These are phyloP conservation scores for Eutrema yunnanense DNA, from an alignment of 345 rosid genomes.

Conservation along the genomic window DNA sequence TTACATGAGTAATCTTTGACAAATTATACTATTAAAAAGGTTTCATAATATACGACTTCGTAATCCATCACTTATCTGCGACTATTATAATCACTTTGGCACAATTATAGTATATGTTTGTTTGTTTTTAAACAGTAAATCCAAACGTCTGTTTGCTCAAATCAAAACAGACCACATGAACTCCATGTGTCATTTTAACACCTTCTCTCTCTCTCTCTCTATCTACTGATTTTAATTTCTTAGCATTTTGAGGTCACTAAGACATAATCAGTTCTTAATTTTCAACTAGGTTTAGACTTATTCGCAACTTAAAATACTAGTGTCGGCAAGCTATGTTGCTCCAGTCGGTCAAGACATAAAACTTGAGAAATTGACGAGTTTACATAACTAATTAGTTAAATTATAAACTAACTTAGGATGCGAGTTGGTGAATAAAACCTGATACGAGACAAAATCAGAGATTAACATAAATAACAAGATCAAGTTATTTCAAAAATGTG, in stretches of 20 bases:
- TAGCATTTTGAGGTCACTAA: background rate
- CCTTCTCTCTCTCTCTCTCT: background rate
- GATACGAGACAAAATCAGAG: background rate
- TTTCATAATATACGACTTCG: background rate
- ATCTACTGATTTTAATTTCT: background rate
- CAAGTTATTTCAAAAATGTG: background rate
- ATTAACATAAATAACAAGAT: background rate
- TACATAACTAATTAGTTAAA: background rate
- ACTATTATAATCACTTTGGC: background rate
- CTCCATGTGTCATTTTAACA: constrained; percentile 14
- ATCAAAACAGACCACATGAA: constrained; percentile 32
- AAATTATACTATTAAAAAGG: background rate
- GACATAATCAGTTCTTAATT: background rate
- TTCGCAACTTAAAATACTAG: constrained; percentile 18
- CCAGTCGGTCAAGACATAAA: background rate
- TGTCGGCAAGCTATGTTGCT: constrained; percentile 64
- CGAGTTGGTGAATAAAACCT: background rate
- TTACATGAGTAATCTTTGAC: background rate
- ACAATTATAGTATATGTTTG: background rate
- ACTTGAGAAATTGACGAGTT: background rate
- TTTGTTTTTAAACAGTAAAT: constrained; percentile 14
- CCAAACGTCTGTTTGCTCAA: constrained; percentile 16
- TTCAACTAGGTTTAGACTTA: background rate
- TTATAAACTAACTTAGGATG: background rate
- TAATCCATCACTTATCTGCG: background rate